Conservation (phyloP, 2,329 filamentous ascomycete species). For the Lachnellula subtilissima region DNA sequence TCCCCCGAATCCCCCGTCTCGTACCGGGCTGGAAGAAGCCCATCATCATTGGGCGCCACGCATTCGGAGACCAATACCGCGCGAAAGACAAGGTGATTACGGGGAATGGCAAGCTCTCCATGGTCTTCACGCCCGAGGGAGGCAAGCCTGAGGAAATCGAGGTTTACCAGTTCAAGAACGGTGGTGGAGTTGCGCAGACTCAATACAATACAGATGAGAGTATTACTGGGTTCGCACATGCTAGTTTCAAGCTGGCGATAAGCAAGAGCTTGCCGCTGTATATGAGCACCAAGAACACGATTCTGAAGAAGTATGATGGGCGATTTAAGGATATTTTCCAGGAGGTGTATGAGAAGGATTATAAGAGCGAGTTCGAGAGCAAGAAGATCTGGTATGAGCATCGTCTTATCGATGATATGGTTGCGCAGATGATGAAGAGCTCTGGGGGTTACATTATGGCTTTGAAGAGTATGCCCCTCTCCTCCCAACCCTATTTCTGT, state of each 20-base stretch:
- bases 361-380: conserved; percentile 83
- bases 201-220: conserved; percentile 99
- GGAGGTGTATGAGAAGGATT: conserved; percentile 84
- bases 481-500: neutral
- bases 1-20: conserved; percentile 84
- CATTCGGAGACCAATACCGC: conserved; percentile 97
- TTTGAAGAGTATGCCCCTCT: conserved; percentile 73
- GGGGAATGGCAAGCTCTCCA: conserved; percentile 81
- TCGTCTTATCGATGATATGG: conserved; percentile 98
- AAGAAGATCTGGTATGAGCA: conserved; percentile 99
- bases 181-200: conserved; percentile 84
- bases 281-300: conserved; percentile 99
- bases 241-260: conserved; percentile 92
- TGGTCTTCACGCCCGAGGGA: conserved; percentile 87
- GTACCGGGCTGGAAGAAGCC: conserved; percentile 98
- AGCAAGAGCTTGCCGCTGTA: conserved; percentile 88
- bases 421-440: conserved; percentile 99
- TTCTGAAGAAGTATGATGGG: conserved; percentile 97
- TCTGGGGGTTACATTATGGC: conserved; percentile 95
- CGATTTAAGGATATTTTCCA: conserved; percentile 99
- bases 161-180: conserved; percentile 83
- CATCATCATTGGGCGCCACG: conserved; percentile 98
- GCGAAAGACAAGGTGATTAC: conserved; percentile 86
- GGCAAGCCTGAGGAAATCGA: conserved; percentile 79
- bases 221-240: conserved; percentile 90